Base-by-base conservation (phyloP, 192 early-diverging fungal genomes). In the Coemansia sp. region DNA sequence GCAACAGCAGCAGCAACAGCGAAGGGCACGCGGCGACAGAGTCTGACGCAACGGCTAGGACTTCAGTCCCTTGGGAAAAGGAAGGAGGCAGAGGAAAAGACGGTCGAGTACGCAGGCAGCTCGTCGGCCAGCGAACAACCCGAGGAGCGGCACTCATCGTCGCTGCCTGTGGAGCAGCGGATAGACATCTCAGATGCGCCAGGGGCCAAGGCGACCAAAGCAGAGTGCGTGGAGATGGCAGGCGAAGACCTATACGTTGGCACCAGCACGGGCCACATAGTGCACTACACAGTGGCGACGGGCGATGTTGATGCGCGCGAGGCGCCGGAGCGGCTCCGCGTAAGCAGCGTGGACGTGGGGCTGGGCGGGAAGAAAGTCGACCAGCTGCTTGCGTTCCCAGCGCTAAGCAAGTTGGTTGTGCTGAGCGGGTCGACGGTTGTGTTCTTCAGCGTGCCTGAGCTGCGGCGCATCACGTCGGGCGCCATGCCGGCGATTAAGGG, bases 41-140 rank as follows among this genome's bases (percentile, higher is more conserved):
- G 79, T 46, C 74, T 81, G 41, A 58, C 79, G 5, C 79, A 81
- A 45, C 67, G 79, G 3, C 65, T 81, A 0, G 79, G 79, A 20
- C 54, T 77, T 25, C 71, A 73, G 54, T 29, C 70, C 2, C 13
- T 49, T 1, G 60, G 20, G 10, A 53, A n/a, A 43, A 40, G 59
- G 11, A 60, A 60, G 5, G 59, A 43, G 38, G 4, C 59, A 25
- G 41, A 41, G 9, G 33, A 57, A 11, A 54, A 8, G 5, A 19
- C 33, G 9, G 29, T 0, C 33, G 34, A 36, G 17, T 35, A 33
- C 33, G 55, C 34, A 32, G 25, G 22, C 25, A 54, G 32, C 32
- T 32, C 53, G 45, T 54, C 35, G 61, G 34, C 20, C 25, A 41
- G 49, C n/a, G 49, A 17, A 9, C 54, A 57, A 22, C 14, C 43